A percentile compares a stretch with the other conserved stretches of the same genome.
Evolutionary conservation across 306 rosid genomes (phyloP).

Genomic region (Cucumis melo): DNA sequence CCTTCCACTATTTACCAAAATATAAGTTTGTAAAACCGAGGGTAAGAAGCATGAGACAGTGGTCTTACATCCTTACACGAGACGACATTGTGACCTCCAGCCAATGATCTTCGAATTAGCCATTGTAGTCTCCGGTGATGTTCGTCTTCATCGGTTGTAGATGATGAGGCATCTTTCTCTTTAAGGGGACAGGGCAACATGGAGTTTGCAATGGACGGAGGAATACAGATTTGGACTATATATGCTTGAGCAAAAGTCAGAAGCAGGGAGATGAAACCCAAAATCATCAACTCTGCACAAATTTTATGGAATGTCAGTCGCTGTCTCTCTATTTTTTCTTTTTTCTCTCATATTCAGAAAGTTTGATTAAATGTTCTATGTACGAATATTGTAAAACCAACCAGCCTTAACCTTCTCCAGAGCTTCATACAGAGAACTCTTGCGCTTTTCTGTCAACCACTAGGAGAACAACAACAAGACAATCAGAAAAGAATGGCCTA

Average conservation of each 20-base stretch:
- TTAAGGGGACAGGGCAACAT: conserved; percentile 54
- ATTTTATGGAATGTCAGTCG: background rate
- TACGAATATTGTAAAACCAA: conserved; percentile 24
- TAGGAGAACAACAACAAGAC: conserved; percentile 6
- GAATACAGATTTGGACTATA: conserved; percentile 62
- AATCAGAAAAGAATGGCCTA: background rate
- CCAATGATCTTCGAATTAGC: conserved; percentile 43
- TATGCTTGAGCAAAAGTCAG: conserved; percentile 75
- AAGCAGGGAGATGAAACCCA: conserved; percentile 81
- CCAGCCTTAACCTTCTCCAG: conserved; percentile 68
- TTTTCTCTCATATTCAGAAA: background rate
- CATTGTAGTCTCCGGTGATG: conserved; percentile 49
- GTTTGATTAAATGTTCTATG: background rate
- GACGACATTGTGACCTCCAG: conserved; percentile 18
- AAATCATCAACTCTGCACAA: conserved; percentile 81
- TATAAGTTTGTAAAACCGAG: background rate
- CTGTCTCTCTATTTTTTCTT: background rate
- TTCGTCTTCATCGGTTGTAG: conserved; percentile 13
- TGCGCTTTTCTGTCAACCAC: conserved; percentile 39
- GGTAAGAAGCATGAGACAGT: background rate
- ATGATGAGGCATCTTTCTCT: background rate
- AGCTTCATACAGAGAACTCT: conserved; percentile 71
- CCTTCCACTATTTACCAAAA: background rate
- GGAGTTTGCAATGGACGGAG: conserved; percentile 30
- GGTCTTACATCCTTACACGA: conserved; percentile 46